These are phyloP conservation scores for Paraleonurus japonicus DNA, from an alignment of 257 asterid species.

Conservation along the genomic window DNA sequence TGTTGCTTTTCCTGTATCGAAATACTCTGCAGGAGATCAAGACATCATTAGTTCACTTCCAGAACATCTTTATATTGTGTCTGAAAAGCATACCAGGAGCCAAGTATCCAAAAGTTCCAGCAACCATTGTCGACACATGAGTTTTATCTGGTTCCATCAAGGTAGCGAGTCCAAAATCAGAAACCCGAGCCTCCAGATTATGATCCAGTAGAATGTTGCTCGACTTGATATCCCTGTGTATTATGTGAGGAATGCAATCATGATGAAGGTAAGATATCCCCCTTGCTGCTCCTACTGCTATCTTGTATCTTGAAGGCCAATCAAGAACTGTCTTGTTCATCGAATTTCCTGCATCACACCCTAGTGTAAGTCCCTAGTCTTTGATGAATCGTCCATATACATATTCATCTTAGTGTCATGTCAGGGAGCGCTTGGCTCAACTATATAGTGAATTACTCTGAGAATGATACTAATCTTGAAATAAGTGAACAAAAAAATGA, in stretches of 20 bases:
- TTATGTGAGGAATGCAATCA: constrained; percentile 85
- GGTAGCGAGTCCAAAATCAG: constrained; percentile 91
- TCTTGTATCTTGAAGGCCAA: constrained; percentile 73
- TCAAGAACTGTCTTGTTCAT: constrained; percentile 53
- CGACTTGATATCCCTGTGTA: constrained; percentile 85
- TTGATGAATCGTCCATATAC: not conserved
- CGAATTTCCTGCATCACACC: constrained; percentile 51
- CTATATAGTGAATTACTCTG: not conserved
- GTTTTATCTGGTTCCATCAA: constrained; percentile 78
- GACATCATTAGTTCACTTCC: not conserved
- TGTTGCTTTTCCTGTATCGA: constrained; percentile 90
- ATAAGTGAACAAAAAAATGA: not conserved
- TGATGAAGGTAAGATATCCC: constrained; percentile 89
- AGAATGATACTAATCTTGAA: not conserved
- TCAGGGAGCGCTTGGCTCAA: not conserved
- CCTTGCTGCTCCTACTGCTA: constrained; percentile 89
- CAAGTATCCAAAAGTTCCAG: constrained; percentile 90
- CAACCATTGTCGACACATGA: constrained; percentile 84
- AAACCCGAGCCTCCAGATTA: constrained; percentile 69
- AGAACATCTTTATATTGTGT: not conserved
- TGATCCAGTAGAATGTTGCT: constrained; percentile 81
- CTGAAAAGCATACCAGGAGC: constrained; percentile 66
- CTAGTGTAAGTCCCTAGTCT: not conserved
- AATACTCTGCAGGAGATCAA: constrained; percentile 60
- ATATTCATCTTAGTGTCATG: not conserved